Evolutionary conservation across 2,329 filamentous ascomycete genomes (phyloP), one percentile per base, ranked within the genome.

Genomic region (Dactylellina leptospora): DNA sequence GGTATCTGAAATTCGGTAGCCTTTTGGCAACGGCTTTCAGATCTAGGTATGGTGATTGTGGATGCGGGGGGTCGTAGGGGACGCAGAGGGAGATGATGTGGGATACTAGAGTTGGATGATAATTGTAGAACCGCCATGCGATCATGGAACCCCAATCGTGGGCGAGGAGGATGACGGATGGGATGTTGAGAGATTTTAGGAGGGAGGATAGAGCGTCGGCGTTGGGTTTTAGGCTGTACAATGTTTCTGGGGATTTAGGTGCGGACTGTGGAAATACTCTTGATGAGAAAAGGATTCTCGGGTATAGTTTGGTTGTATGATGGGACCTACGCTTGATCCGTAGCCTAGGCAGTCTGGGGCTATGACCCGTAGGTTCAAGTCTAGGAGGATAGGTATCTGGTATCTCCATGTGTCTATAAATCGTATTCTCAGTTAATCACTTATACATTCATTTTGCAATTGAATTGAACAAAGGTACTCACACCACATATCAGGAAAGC

Each of bases 301-400:
- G 23, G 38, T 2, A 27, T 38, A 11, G 22, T 2, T 53, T 25
- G 5, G 3, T 51, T 6, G 38, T 33, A 20, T 48, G 8, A 9
- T 11, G 42, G 16, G 18, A 53, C 73, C 42, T 63, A 86, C 89
- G 23, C 91, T 95, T 68, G 86, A 85, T 23, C 90, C 91, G 79
- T 95, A 97, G 74, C 93, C 93, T 76, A 96, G 85, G 83, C 92
- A 88, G 80, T 97, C 92, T 0, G 92, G 90, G 9, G 87, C 91
- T 22, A 97, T 86, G 60, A 96, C 91, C 62, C 90, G 86, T 75
- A 93, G 85, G 20, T 89, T 89, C 63, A 91, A 83, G 4, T 87
- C 84, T 30, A 90, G 80, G 20, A 97, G 84, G 76, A 87, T 81
- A 0, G 93, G 92, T 70, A 97, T 90, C 80, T 97, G 93, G 80